These are phyloP conservation scores for Sclerotinia glacialis DNA, from an alignment of 2,329 filamentous ascomycete genomes.

Conservation along the genomic window DNA sequence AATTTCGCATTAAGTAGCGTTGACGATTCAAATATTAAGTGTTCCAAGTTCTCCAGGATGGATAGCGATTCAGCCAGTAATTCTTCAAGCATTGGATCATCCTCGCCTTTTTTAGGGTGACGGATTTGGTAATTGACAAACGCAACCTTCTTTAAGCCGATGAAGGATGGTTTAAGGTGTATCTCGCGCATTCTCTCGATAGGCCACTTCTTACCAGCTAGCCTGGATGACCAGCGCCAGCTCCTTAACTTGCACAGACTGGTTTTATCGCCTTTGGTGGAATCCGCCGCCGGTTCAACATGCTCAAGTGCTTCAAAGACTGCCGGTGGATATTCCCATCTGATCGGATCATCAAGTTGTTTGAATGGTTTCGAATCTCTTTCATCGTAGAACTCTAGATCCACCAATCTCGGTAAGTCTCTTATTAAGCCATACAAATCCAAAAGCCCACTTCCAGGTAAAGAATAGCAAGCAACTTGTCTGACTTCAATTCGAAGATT, in stretches of 20 bases:
- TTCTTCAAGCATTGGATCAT: conserved; percentile 43
- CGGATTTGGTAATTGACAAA: conserved; percentile 64
- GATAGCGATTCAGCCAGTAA: conserved; percentile 45
- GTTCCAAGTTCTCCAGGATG: conserved; percentile 60
- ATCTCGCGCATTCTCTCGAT: conserved; percentile 50
- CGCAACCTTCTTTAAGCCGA: conserved; percentile 52
- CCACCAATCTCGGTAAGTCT: conserved; percentile 62
- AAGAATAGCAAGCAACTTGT: conserved; percentile 53
- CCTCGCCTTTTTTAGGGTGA: conserved; percentile 40
- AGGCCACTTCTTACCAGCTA: conserved; percentile 45
- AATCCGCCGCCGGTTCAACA: conserved; percentile 46
- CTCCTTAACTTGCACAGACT: conserved; percentile 44
- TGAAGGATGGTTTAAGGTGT: conserved; percentile 58
- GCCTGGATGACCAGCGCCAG: conserved; percentile 63
- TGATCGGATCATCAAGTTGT: conserved; percentile 52
- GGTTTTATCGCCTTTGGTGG: conserved; percentile 34
- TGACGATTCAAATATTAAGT: conserved; percentile 72
- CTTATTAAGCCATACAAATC: conserved; percentile 58
- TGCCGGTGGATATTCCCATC: conserved; percentile 66
- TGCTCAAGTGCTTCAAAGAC: conserved; percentile 64
- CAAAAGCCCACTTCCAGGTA: conserved; percentile 52
- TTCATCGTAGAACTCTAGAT: conserved; percentile 69
- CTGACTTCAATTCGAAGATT: conserved; percentile 38
- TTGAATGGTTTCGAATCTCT: conserved; percentile 67
- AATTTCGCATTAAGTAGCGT: conserved; percentile 66